Percentiles rank a stretch among this genome's conserved stretches.
Evolutionary conservation across 257 asterid genomes (phyloP).

Genomic region (Nicotiana tomentosiformis): DNA sequence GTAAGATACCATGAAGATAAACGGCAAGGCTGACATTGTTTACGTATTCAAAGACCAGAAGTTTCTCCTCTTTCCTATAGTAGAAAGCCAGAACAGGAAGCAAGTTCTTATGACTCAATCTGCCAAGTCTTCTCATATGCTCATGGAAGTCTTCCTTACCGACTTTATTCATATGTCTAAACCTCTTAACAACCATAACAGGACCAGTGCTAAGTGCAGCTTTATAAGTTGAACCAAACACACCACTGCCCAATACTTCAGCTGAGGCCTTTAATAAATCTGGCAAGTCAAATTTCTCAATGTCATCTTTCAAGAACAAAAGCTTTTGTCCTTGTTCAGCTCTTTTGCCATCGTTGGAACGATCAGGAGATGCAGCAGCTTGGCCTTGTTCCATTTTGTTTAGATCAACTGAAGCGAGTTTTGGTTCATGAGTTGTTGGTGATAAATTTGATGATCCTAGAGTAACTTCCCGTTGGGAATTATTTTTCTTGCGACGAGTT

Average conservation of each 20-base stretch:
- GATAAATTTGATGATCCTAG: background rate
- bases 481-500: slow-evolving; percentile 20
- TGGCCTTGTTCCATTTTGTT: slow-evolving; percentile 54
- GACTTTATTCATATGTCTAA: slow-evolving; percentile 70
- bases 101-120: slow-evolving; percentile 54
- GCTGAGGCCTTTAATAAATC: slow-evolving; percentile 89
- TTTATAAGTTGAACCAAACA: slow-evolving; percentile 73
- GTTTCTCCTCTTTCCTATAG: slow-evolving; percentile 90
- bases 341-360: slow-evolving; percentile 15
- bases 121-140: slow-evolving; percentile 90
- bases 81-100: slow-evolving; percentile 72
- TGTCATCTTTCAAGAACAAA: slow-evolving; percentile 52
- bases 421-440: background rate
- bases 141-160: slow-evolving; percentile 68
- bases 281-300: slow-evolving; percentile 57
- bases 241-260: slow-evolving; percentile 80
- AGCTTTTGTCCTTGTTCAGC: slow-evolving; percentile 42
- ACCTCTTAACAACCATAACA: slow-evolving; percentile 80
- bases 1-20: slow-evolving; percentile 70
- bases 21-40: slow-evolving; percentile 64
- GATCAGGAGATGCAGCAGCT: slow-evolving; percentile 20
- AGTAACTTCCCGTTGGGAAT: slow-evolving; percentile 5
- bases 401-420: slow-evolving; percentile 17
- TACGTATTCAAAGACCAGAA: slow-evolving; percentile 48
- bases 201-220: slow-evolving; percentile 47